These are phyloP conservation scores for Apiospora marii DNA, from an alignment of 2,329 filamentous ascomycete species.

Conservation along the genomic window DNA sequence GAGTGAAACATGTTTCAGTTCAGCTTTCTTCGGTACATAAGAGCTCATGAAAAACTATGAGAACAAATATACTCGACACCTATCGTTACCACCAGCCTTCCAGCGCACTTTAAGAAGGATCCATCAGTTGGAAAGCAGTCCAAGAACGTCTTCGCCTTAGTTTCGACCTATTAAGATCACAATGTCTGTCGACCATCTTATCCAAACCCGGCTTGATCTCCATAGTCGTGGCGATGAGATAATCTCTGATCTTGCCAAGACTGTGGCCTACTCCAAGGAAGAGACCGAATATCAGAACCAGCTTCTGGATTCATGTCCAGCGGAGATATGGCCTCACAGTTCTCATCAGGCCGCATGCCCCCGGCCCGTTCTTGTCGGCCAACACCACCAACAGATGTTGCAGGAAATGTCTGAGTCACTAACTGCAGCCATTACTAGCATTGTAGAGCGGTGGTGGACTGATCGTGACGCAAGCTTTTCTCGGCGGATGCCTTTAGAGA, in stretches of 20 bases:
- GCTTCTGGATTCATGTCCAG: not conserved
- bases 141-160: not conserved
- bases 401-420: constrained; percentile 42
- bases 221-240: not conserved
- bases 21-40: not conserved
- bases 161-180: not conserved
- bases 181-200: not conserved
- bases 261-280: not conserved
- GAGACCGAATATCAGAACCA: not conserved
- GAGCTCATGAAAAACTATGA: not conserved
- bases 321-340: constrained; percentile 37
- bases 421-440: constrained; percentile 43
- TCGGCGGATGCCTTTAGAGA: constrained; percentile 44
- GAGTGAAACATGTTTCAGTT: too few relatives aligned
- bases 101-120: not conserved
- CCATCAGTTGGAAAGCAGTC: not conserved
- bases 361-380: constrained; percentile 44
- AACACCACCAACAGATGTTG: constrained; percentile 42
- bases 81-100: not conserved
- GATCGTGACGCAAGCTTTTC: constrained; percentile 42
- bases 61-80: not conserved
- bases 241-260: not conserved
- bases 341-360: constrained; percentile 41
- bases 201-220: not conserved
- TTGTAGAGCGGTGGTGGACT: constrained; percentile 50